Evolutionary conservation across 2,329 filamentous ascomycete genomes (phyloP).

Genomic region (Colletotrichum sojae): DNA sequence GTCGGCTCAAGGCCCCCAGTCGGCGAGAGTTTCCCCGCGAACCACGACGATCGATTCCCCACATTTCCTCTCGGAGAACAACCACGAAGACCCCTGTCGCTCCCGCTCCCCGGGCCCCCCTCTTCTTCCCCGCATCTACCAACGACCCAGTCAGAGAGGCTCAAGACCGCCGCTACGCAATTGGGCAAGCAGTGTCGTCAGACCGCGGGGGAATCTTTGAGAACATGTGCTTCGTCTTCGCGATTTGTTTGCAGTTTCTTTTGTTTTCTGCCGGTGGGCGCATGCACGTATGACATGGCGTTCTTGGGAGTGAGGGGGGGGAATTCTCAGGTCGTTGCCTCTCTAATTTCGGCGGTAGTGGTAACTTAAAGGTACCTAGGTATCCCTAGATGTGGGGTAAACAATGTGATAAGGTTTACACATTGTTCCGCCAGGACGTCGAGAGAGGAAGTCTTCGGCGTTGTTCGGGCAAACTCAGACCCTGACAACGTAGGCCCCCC

Average conservation of each 20-base stretch:
- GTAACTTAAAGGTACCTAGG: neutral
- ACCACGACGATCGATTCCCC: conserved; percentile 29
- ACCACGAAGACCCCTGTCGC: neutral
- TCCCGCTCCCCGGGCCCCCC: neutral
- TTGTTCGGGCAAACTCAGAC: neutral
- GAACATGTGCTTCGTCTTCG: neutral
- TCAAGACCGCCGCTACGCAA: conserved; percentile 34
- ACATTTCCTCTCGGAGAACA: neutral
- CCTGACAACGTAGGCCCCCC: no score
- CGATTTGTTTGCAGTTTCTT: neutral
- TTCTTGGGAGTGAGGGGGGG: neutral
- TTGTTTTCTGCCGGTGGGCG: neutral
- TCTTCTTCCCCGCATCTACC: conserved; percentile 1
- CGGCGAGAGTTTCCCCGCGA: conserved; percentile 39
- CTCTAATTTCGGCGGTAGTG: conserved; percentile 13
- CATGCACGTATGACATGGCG: neutral
- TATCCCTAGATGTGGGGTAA: conserved; percentile 7
- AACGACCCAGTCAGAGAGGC: conserved; percentile 20
- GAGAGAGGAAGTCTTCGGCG: neutral
- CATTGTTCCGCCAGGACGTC: neutral
- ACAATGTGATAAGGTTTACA: neutral
- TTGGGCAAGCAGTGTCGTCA: neutral
- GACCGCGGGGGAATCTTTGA: neutral
- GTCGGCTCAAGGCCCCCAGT: neutral
- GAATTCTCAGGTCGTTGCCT: neutral